phyloP scores from a whole-genome alignment of 2,329 filamentous ascomycete genomes.

The Akanthomyces lecanii region DNA sequence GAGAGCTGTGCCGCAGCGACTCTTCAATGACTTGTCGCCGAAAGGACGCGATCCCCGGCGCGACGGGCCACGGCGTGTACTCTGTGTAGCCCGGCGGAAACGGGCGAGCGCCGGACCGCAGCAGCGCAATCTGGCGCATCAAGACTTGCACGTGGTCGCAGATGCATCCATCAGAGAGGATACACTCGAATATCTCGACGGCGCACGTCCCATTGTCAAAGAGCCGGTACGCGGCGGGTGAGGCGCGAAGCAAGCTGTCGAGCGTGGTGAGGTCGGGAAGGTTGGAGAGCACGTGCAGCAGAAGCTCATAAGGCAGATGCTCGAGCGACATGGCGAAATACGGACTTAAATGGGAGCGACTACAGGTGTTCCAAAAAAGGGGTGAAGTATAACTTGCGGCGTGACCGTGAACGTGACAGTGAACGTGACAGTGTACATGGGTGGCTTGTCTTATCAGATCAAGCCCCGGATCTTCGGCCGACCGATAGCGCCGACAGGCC shows the following conservation, averaged over 20 bases:
- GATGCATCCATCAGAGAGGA: neutral
- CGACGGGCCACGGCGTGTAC: conserved; percentile 5
- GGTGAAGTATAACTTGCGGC: neutral
- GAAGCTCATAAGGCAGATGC: conserved; percentile 4
- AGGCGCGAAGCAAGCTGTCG: conserved; percentile 2
- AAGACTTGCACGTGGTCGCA: conserved; percentile 9
- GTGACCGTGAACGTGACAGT: too few relatives aligned
- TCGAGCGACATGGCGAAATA: conserved; percentile 5
- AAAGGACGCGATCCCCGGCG: conserved; percentile 6
- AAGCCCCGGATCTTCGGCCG: neutral
- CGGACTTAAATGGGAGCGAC: neutral
- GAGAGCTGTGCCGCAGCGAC: conserved; percentile 6
- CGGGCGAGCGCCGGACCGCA: conserved; percentile 4
- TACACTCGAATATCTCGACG: neutral
- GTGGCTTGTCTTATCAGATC: conserved; percentile 5
- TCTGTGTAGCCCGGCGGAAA: conserved; percentile 12
- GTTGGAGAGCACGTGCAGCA: conserved; percentile 8
- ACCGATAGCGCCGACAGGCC: conserved; percentile 2
- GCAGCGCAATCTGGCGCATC: conserved; percentile 10
- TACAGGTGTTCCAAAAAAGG: neutral
- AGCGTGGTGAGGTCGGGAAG: conserved; percentile 2
- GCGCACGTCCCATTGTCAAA: neutral
- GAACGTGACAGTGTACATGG: neutral
- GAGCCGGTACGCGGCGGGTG: conserved; percentile 6
- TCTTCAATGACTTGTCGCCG: conserved; percentile 11